These are phyloP conservation scores for Leishmania lainsoni DNA, from an alignment of 208 protist genomes.

Conservation along the genomic window DNA sequence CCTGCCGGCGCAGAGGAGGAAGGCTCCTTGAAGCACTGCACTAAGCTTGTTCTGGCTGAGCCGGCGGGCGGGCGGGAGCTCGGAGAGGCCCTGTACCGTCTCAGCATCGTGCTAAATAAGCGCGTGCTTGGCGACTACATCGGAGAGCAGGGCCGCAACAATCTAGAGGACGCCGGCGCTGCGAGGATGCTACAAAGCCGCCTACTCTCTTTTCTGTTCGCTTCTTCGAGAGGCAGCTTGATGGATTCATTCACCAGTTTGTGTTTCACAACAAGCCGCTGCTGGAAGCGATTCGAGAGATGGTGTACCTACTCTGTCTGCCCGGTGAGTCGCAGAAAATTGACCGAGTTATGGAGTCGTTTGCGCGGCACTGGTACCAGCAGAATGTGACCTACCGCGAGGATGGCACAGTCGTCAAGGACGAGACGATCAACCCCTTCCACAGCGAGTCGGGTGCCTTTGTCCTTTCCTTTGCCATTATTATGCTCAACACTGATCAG, in stretches of 20 bases:
- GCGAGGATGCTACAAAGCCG: conserved; percentile 13
- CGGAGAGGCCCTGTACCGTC: conserved; percentile 74
- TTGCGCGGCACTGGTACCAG: conserved; percentile 81
- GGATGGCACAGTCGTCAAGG: conserved; percentile 34
- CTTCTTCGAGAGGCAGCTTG: conserved; percentile 77
- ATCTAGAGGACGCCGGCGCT: not conserved
- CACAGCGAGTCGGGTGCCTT: conserved; percentile 80
- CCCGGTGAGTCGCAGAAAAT: conserved; percentile 95
- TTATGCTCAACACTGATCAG: conserved; percentile 99
- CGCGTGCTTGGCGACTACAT: conserved; percentile 86
- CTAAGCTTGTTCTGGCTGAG: conserved; percentile 60
- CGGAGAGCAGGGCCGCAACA: conserved; percentile 78
- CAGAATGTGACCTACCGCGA: conserved; percentile 42
- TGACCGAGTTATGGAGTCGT: conserved; percentile 92
- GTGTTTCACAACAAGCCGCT: conserved; percentile 79
- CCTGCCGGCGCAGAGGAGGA: conserved; percentile 25
- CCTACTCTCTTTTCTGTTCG: conserved; percentile 58
- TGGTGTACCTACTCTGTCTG: conserved; percentile 83
- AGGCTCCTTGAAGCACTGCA: conserved; percentile 26
- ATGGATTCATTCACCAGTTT: conserved; percentile 83
- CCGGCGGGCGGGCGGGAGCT: conserved; percentile 79
- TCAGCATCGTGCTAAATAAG: conserved; percentile 85
- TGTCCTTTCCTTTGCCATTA: conserved; percentile 98
- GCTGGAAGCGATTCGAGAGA: conserved; percentile 79
- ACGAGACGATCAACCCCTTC: conserved; percentile 79